Base-by-base conservation (phyloP, 2,329 filamentous ascomycete genomes). In the Aphanoascus verrucosus region DNA sequence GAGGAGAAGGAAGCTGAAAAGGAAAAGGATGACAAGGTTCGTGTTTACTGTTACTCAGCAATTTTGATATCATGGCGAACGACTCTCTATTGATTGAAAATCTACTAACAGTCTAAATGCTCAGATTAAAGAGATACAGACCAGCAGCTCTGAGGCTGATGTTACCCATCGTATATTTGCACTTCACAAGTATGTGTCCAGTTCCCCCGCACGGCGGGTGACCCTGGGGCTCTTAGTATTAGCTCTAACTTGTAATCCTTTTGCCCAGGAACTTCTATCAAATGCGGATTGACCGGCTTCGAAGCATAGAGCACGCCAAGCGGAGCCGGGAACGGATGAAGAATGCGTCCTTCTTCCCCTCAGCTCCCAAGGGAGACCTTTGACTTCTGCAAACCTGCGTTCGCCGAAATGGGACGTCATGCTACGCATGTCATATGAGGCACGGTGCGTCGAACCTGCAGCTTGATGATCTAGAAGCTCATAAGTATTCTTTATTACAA, bases 131-230 rank as follows among this genome's bases (percentile, higher is more conserved):
- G 69, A 73, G 34, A 67, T 78, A 23, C 70, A 77, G 58, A 71
- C 72, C 35, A 62, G 64, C 35, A 61, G 67, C 34, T 60, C 72
- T 19, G 28, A 48, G n/a, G 55, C 54, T 19, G 83, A 86, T 56
- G 82, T 86, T 56, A 83, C 85, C 54, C 85, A 88, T 17, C 81
- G 91, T 41, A 78, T 94, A 2, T 98, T 93, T 70, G 81, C 85
- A 59, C 74, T 96, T 55, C 86, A 91, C 64, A 89, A 84, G 86
- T 91, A 70, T 53, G 63, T 59, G 32, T 15, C 9, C 17, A 28
- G 3, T 7, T 3, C 7, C 23, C 23, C 23, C 7, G 7, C 23
- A 7, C 3, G 23, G 23, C 23, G 23, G 23, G 23, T 3, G 7
- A 28, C 23, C 23, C 7, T 7, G 23, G 23, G 23, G 7, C 23